Conservation (phyloP, 2,329 filamentous ascomycete genomes). For the Phaeoacremonium minimum region DNA sequence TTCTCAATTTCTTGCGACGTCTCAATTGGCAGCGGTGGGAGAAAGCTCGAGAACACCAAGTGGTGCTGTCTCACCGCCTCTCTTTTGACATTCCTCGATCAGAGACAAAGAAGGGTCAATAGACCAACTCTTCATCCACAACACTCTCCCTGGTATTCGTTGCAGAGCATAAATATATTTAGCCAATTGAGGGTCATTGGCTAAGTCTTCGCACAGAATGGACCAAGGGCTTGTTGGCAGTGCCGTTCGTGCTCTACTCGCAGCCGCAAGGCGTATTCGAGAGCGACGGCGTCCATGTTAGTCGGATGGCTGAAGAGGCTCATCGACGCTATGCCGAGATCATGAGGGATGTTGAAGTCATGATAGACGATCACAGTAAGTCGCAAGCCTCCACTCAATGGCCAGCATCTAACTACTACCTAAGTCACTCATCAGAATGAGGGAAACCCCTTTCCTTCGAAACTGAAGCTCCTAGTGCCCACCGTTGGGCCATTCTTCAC, state of each 20-base stretch:
- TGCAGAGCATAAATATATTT: neutral
- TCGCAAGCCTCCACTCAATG: too few relatives aligned
- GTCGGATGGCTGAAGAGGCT: constrained; percentile 72
- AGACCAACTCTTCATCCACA: too few relatives aligned
- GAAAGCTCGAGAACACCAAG: neutral
- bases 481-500: constrained; percentile 94
- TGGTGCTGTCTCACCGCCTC: too few relatives aligned
- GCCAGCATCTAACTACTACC: constrained; percentile 4
- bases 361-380: constrained; percentile 87
- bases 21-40: neutral
- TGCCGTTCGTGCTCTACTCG: constrained; percentile 94
- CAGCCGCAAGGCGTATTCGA: constrained; percentile 81
- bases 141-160: neutral
- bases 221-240: constrained; percentile 92
- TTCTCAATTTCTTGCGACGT: neutral
- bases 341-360: constrained; percentile 84
- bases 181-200: neutral
- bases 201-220: constrained; percentile 58
- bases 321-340: constrained; percentile 92
- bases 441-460: constrained; percentile 68
- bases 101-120: too few relatives aligned
- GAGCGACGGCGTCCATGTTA: constrained; percentile 12
- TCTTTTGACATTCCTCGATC: too few relatives aligned
- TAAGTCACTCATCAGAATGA: constrained; percentile 67
- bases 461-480: constrained; percentile 87